Evolutionary conservation across 139 green algal genomes (phyloP).

Genomic region (Monoraphidium neglectum): DNA sequence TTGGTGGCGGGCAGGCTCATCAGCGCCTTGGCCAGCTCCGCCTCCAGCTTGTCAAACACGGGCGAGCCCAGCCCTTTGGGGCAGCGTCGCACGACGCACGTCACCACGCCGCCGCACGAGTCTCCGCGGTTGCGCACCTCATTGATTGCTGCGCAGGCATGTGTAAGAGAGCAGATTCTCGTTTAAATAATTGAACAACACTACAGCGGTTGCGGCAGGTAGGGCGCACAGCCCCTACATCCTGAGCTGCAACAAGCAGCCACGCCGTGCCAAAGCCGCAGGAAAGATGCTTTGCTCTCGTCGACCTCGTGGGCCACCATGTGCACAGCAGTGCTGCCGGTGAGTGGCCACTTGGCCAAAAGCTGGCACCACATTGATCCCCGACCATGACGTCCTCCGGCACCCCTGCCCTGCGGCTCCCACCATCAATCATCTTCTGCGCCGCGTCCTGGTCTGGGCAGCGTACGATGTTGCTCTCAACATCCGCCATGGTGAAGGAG

Average conservation of each 20-base stretch:
- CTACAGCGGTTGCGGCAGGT: too few species aligned
- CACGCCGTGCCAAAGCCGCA: too few species aligned
- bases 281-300: too few species aligned
- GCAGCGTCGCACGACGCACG: conserved; percentile 92
- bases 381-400: too few species aligned
- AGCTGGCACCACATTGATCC: too few species aligned
- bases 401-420: too few species aligned
- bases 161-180: not conserved
- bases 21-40: conserved; percentile 95
- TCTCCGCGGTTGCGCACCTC: conserved; percentile 89
- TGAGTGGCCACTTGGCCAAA: too few species aligned
- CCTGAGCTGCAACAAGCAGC: too few species aligned
- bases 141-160: conserved; percentile 84
- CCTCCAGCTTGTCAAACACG: conserved; percentile 99
- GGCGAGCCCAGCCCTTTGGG: conserved; percentile 89
- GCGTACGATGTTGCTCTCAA: conserved; percentile 96
- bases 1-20: conserved; percentile 97
- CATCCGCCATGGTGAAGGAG: conserved; percentile 82
- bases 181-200: too few species aligned
- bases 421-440: conserved; percentile 90
- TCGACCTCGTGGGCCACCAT: too few species aligned
- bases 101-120: conserved; percentile 96
- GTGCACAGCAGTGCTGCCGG: too few species aligned
- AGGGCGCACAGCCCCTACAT: too few species aligned
- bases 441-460: conserved; percentile 91